Evolutionary conservation across 2,329 filamentous ascomycete genomes (phyloP).

Genomic region (Acephala macrosclerotiorum): DNA sequence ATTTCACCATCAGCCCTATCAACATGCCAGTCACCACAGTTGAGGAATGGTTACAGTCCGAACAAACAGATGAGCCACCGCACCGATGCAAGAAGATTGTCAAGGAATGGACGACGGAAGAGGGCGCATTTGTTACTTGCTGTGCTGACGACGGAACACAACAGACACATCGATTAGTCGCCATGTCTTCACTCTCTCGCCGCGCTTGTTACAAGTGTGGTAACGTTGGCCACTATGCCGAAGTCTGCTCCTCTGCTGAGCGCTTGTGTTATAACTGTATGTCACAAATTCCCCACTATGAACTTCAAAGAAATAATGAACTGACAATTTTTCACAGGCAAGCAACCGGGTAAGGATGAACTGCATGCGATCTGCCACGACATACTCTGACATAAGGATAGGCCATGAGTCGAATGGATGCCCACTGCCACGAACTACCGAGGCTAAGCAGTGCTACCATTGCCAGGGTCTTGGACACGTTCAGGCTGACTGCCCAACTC

Average conservation of each 20-base stretch:
- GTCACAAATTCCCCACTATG: slow-evolving; percentile 44
- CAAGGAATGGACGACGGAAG: slow-evolving; percentile 42
- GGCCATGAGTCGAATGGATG: slow-evolving; percentile 98
- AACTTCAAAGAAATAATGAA: slow-evolving; percentile 4
- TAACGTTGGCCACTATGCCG: slow-evolving; percentile 81
- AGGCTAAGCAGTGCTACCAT: slow-evolving; percentile 99
- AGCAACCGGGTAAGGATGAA: slow-evolving; percentile 72
- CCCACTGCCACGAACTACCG: slow-evolving; percentile 94
- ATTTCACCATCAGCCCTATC: slow-evolving; percentile 24
- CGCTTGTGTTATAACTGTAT: slow-evolving; percentile 99
- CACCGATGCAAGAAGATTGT: slow-evolving; percentile 46
- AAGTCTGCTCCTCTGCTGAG: slow-evolving; percentile 98
- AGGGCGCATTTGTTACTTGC: slow-evolving; percentile 45
- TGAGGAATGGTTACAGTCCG: slow-evolving; percentile 43
- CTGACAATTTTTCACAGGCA: slow-evolving; percentile 58
- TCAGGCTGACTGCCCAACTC: slow-evolving; percentile 97
- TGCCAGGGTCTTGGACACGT: slow-evolving; percentile 98
- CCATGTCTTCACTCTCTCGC: slow-evolving; percentile 82
- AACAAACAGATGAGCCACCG: slow-evolving; percentile 40
- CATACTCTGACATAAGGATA: slow-evolving; percentile 43
- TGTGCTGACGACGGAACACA: slow-evolving; percentile 47
- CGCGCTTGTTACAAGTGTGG: slow-evolving; percentile 78
- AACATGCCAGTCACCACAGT: slow-evolving; percentile 44
- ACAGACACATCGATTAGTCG: slow-evolving; percentile 44
- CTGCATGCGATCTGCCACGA: slow-evolving; percentile 13